Base-by-base conservation (phyloP, 2,329 filamentous ascomycete species). In the Huntiella savannae region DNA sequence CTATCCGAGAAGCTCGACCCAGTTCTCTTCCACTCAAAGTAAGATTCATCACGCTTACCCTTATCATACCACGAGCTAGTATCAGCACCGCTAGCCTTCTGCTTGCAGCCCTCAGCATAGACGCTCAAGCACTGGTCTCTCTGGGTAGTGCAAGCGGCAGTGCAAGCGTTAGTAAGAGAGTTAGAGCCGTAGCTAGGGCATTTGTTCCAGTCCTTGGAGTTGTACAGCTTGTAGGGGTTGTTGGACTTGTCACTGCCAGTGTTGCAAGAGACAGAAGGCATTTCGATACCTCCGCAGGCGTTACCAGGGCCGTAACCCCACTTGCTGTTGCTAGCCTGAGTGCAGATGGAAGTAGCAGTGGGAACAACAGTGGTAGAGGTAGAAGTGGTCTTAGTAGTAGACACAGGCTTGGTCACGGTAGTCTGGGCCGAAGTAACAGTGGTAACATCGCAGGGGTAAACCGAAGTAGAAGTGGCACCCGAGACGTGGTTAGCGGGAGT, bases 281-380 rank as follows among this genome's bases (percentile, higher is more conserved):
- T 58, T 16, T 61, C 58, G 45, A 75, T 71, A 49, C 61, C 64
- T 42, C 68, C 71, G 12, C 73, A 67, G 2, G 68, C 64, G 43
- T 63, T 76, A 33, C 78, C 73, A 1, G 79, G 76, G 1, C 73
- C 75, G 55, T 86, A 88, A 45, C 75, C 76, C 53, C 69, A 72
- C 56, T 70, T 68, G 53, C 72, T 70, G 60, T 62, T 68, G 45
- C 60, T 58, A n/a, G 70, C 66, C 58, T 73, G 68, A 33, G 56
- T 60, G 64, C 70, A 74, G 54, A 74, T 64, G 53, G 67, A 66
- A 47, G 67, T 70, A 1, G 68, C 64, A 33, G 64, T 57, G 2
- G 70, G 66, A 45, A 65, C 60, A 45, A 65, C 62, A 37, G 59
- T 58, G 45, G 58, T 57, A 16, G 58, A 57, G 13, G 58, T 54